phyloP scores from a whole-genome alignment of 495 filamentous ascomycete genomes.

The Neurospora sp. region DNA sequence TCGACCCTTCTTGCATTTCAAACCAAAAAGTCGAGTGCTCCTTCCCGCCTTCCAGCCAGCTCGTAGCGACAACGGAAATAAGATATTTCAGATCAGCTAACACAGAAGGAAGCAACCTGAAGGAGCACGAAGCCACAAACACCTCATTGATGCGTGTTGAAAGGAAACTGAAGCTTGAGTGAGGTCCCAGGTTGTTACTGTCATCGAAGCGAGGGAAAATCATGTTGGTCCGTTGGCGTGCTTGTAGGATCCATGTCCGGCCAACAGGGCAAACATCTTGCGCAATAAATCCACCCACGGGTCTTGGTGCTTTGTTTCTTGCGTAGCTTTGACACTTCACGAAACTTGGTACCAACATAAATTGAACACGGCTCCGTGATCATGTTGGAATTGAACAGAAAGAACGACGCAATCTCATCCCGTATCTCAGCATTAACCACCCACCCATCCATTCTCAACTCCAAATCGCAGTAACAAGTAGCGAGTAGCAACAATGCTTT shows the following conservation, averaged over 20 bases:
- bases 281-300: neutral
- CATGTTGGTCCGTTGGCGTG: neutral
- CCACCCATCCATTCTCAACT: too few relatives aligned
- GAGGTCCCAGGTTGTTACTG: neutral
- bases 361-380: too few relatives aligned
- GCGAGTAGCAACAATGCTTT: neutral
- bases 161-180: neutral
- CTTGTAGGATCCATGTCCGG: too few relatives aligned
- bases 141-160: neutral
- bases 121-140: neutral
- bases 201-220: neutral
- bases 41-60: neutral
- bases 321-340: neutral
- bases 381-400: neutral
- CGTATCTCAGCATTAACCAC: neutral
- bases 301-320: neutral
- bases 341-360: neutral
- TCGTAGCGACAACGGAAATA: too few relatives aligned
- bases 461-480: neutral
- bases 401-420: neutral
- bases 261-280: neutral
- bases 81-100: neutral
- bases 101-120: neutral
- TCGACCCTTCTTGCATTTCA: too few relatives aligned
- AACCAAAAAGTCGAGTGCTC: neutral